A percentile compares a stretch with the other conserved stretches of the same genome.
phyloP scores from a whole-genome alignment of 148 eudicot genomes.

The Heliosperma pusillum region DNA sequence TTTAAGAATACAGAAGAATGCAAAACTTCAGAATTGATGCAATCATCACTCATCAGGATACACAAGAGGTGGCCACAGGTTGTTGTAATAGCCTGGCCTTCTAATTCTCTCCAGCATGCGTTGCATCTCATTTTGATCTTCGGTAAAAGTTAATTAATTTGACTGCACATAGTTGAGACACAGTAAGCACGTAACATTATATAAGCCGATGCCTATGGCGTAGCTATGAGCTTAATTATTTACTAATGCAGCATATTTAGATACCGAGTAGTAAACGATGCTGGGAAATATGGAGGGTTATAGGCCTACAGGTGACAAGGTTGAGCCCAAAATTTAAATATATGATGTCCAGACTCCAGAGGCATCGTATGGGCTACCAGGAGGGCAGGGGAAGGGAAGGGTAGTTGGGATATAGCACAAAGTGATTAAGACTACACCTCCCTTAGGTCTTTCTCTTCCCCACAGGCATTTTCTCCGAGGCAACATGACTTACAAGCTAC shows the following conservation, averaged over 20 bases:
- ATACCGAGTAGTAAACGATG: background rate
- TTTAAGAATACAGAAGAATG: background rate
- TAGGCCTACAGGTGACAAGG: background rate
- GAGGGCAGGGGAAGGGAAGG: background rate
- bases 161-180: constrained; percentile 17
- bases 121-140: constrained; percentile 88
- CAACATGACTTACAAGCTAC: background rate
- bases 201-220: background rate
- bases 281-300: background rate
- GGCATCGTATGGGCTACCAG: background rate
- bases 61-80: constrained; percentile 91
- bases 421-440: background rate
- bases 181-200: constrained; percentile 9
- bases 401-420: background rate
- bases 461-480: background rate
- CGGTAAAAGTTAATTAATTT: constrained; percentile 14
- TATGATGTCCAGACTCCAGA: background rate
- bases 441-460: background rate
- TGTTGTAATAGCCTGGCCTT: constrained; percentile 83
- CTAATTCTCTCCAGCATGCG: constrained; percentile 96
- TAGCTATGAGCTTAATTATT: background rate
- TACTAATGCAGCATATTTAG: background rate
- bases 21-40: constrained; percentile 4
- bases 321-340: background rate
- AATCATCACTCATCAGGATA: constrained; percentile 41